Percentiles rank a stretch among this genome's conserved stretches.
These are phyloP conservation scores for Aureobasidium namibiae DNA, from an alignment of 2,329 filamentous ascomycete genomes.

Conservation along the genomic window DNA sequence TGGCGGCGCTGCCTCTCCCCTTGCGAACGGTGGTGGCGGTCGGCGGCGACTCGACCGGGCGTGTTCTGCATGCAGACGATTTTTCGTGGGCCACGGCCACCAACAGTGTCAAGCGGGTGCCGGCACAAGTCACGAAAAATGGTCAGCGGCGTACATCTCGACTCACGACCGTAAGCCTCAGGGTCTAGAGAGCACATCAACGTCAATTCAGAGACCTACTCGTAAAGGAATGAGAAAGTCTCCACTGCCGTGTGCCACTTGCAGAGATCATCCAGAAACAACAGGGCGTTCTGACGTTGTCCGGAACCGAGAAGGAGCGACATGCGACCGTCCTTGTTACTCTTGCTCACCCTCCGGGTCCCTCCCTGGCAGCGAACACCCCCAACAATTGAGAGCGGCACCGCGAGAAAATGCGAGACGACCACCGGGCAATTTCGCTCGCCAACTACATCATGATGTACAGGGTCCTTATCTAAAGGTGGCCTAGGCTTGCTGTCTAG, in stretches of 20 bases:
- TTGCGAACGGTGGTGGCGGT: background rate
- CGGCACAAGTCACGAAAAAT: background rate
- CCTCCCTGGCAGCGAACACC: background rate
- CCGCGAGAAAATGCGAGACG: background rate
- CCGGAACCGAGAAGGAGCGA: background rate
- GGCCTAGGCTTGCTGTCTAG: too few species aligned
- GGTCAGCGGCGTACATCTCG: background rate
- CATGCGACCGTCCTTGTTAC: background rate
- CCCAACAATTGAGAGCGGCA: background rate
- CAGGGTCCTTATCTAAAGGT: constrained; percentile 3
- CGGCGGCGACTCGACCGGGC: background rate
- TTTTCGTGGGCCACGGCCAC: background rate
- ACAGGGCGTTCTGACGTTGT: background rate
- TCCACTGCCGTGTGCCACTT: background rate
- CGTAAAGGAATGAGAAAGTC: background rate
- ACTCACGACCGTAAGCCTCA: background rate
- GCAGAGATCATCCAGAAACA: background rate
- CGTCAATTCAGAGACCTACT: background rate
- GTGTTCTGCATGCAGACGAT: background rate
- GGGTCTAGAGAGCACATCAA: constrained; percentile 1
- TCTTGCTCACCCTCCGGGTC: background rate
- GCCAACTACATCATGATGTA: constrained; percentile 7
- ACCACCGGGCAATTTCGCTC: background rate
- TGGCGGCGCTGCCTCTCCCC: background rate
- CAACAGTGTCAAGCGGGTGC: background rate